phyloP scores from a whole-genome alignment of 1,139 yeast species.

The Geotrichum reessii region DNA sequence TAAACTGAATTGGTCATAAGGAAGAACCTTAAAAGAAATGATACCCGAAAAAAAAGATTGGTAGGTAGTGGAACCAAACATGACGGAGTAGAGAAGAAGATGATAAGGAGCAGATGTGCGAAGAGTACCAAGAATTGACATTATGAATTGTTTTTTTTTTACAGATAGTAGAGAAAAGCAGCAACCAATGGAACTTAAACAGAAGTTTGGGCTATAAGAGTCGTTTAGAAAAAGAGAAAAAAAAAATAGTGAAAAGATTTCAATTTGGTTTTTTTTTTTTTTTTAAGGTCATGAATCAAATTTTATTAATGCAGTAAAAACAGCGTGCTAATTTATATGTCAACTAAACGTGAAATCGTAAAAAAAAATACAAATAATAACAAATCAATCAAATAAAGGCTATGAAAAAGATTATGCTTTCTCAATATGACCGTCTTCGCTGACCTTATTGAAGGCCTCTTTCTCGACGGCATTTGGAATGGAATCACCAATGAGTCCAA shows the following conservation, averaged over 20 bases:
- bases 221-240: not conserved
- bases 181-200: not conserved
- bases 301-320: not conserved
- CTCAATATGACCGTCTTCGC: not conserved
- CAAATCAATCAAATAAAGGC: not conserved
- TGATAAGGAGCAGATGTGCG: constrained; percentile 35
- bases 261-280: not conserved
- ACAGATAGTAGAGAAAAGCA: not conserved
- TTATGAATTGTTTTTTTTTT: too few species aligned
- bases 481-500: constrained; percentile 20
- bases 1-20: constrained; percentile 69
- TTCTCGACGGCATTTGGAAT: constrained; percentile 16
- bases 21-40: constrained; percentile 69
- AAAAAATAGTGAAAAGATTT: not conserved
- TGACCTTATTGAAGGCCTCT: not conserved
- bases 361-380: not conserved
- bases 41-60: constrained; percentile 84
- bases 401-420: not conserved
- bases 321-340: too few species aligned
- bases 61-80: constrained; percentile 77
- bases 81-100: constrained; percentile 34
- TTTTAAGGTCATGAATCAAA: not conserved
- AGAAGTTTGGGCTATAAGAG: not conserved
- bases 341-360: not conserved
- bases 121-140: constrained; percentile 27